These are phyloP conservation scores for Thermomucor indicae-seudaticae DNA, from an alignment of 371 early-diverging fungal species.

Conservation along the genomic window DNA sequence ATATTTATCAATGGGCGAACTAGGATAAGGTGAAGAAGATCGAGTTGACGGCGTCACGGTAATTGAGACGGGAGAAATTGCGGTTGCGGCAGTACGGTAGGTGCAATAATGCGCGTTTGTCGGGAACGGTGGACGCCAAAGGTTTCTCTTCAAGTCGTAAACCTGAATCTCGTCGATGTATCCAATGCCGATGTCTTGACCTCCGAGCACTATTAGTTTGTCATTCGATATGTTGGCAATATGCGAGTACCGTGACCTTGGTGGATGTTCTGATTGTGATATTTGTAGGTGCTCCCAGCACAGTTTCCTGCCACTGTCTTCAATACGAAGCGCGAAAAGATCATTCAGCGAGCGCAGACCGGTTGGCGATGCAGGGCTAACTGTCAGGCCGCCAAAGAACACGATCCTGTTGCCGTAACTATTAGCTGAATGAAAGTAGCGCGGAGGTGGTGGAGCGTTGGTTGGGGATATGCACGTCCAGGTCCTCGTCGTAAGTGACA, in stretches of 20 bases:
- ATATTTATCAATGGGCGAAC: slow-evolving; percentile 3
- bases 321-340: slow-evolving; percentile 50
- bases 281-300: slow-evolving; percentile 49
- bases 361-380: slow-evolving; percentile 4
- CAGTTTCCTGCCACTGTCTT: slow-evolving; percentile 7
- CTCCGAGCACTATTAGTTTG: slow-evolving; percentile 61
- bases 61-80: slow-evolving; percentile 31
- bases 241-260: slow-evolving; percentile 57
- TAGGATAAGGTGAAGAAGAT: no score
- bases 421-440: slow-evolving; percentile 79
- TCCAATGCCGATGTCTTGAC: slow-evolving; percentile 62
- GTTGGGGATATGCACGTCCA: slow-evolving; percentile 19
- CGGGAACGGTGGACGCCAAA: slow-evolving; percentile 52
- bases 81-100: slow-evolving; percentile 64
- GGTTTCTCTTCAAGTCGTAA: slow-evolving; percentile 47
- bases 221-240: slow-evolving; percentile 50
- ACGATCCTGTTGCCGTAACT: slow-evolving; percentile 33
- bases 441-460: slow-evolving; percentile 26
- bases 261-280: slow-evolving; percentile 35
- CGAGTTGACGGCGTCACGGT: slow-evolving; percentile 2
- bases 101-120: slow-evolving; percentile 63
- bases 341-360: slow-evolving; percentile 52
- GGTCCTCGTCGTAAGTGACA: slow-evolving; percentile 39
- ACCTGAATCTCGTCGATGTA: slow-evolving; percentile 67
- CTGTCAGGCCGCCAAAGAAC: slow-evolving; percentile 58